Percentiles rank a stretch among this genome's conserved stretches.
Conservation (phyloP, 352 stramenopile genomes). For the Globisporangium orthogonon region DNA sequence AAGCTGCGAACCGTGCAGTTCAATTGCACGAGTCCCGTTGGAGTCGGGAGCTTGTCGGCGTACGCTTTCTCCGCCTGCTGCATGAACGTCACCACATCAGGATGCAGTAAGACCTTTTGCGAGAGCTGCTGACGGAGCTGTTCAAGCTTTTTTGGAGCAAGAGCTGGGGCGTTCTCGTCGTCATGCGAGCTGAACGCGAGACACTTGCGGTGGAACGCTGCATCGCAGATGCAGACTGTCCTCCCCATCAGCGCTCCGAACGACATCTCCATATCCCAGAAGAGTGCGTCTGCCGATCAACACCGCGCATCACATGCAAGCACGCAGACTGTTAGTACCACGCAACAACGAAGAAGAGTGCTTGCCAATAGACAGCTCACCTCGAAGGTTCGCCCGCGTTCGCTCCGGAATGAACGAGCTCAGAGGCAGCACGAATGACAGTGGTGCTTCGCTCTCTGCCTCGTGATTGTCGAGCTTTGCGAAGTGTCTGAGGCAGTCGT, state of each 20-base stretch:
- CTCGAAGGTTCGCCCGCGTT: slow-evolving; percentile 13
- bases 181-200: background rate
- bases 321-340: background rate
- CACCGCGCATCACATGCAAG: no score
- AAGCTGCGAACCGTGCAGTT: slow-evolving; percentile 6
- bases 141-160: background rate
- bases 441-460: background rate
- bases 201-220: slow-evolving; percentile 8
- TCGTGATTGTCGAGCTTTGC: background rate
- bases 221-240: slow-evolving; percentile 14
- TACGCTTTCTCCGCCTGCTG: slow-evolving; percentile 1
- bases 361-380: slow-evolving; percentile 1
- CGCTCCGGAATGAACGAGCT: slow-evolving; percentile 14
- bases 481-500: slow-evolving; percentile 3
- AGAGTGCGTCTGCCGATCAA: slow-evolving; percentile 8
- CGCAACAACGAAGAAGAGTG: background rate
- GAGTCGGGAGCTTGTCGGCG: background rate
- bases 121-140: background rate
- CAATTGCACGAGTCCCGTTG: slow-evolving; percentile 5
- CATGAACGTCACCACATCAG: slow-evolving; percentile 2
- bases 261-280: slow-evolving; percentile 15
- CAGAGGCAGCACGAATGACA: slow-evolving; percentile 4
- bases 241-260: slow-evolving; percentile 9
- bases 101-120: slow-evolving; percentile 1
- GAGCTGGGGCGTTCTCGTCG: background rate